A percentile compares a stretch with the other conserved stretches of the same genome.
These are phyloP conservation scores for Penicillium sp. DNA, from an alignment of 2,329 filamentous ascomycete species.

Conservation along the genomic window DNA sequence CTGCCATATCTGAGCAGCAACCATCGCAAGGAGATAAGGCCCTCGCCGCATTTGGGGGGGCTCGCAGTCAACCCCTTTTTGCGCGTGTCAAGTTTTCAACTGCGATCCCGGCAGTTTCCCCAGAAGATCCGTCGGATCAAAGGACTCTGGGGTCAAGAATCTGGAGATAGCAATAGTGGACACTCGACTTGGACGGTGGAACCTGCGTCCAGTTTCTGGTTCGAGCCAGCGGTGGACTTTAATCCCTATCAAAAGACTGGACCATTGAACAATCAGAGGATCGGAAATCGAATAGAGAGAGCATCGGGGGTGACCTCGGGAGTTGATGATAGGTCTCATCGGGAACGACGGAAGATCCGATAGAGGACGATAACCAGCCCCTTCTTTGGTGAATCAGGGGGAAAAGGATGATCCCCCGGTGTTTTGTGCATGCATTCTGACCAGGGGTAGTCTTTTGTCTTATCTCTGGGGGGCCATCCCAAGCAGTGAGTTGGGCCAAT, in stretches of 20 bases:
- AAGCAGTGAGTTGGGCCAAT: neutral
- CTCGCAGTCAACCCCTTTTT: neutral
- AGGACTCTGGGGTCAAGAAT: slow-evolving; percentile 22
- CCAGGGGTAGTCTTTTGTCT: slow-evolving; percentile 3
- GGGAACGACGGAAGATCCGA: neutral
- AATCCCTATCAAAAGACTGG: neutral
- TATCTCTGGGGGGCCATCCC: slow-evolving; percentile 8
- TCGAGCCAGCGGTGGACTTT: neutral
- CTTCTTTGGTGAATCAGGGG: neutral
- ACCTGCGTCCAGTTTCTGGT: neutral
- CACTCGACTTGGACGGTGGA: neutral
- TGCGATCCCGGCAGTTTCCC: slow-evolving; percentile 4
- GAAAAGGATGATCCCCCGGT: neutral
- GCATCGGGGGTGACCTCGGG: neutral
- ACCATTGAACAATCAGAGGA: neutral
- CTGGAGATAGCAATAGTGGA: slow-evolving; percentile 21
- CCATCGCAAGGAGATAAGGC: slow-evolving; percentile 12
- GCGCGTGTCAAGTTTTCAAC: no score
- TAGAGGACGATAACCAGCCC: neutral
- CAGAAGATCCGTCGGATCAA: slow-evolving; percentile 14
- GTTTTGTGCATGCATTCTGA: neutral
- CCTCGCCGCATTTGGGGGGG: neutral
- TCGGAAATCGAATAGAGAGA: neutral
- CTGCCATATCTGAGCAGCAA: neutral
- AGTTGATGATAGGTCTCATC: neutral